Conservation (phyloP, 768 basidiomycete species). For the Suillus weaverae region DNA sequence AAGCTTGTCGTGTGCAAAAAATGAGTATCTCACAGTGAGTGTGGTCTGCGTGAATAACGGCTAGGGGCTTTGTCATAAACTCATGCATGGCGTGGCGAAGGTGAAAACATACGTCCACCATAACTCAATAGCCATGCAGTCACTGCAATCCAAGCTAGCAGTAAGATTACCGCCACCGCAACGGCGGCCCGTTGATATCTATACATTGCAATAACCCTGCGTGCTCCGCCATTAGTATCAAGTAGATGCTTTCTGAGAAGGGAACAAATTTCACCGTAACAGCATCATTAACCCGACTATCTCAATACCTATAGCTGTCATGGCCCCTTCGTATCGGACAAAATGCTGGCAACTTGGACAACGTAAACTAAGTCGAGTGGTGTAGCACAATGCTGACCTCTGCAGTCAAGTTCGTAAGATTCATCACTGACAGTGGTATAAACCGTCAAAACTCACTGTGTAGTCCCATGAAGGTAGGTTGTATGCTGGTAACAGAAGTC, state of each 20-base stretch:
- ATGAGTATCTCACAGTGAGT: constrained; percentile 14
- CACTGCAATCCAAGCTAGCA: constrained; percentile 44
- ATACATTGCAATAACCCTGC: constrained; percentile 23
- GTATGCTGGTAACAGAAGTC: constrained; percentile 14
- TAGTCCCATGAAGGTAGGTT: constrained; percentile 16
- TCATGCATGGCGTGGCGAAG: not conserved
- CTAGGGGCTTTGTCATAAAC: not conserved
- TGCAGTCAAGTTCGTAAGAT: not conserved
- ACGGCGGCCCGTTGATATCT: constrained; percentile 4
- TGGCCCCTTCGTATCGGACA: constrained; percentile 51
- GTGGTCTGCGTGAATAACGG: constrained; percentile 14
- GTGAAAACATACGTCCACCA: constrained; percentile 44
- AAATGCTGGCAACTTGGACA: constrained; percentile 43
- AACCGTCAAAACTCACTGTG: not conserved
- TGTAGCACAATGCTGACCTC: constrained; percentile 2
- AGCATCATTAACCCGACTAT: constrained; percentile 45
- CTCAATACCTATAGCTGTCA: constrained; percentile 43
- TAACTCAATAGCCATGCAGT: constrained; percentile 54
- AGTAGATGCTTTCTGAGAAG: not conserved
- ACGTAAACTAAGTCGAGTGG: not conserved
- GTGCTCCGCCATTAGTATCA: not conserved
- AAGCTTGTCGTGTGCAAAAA: constrained; percentile 25
- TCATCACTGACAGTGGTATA: constrained; percentile 1
- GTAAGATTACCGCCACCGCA: constrained; percentile 25
- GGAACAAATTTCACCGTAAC: constrained; percentile 33